A percentile compares a stretch with the other conserved stretches of the same genome.
Conservation (phyloP, 2,329 filamentous ascomycete species). For the Corinectria fuckeliana region DNA sequence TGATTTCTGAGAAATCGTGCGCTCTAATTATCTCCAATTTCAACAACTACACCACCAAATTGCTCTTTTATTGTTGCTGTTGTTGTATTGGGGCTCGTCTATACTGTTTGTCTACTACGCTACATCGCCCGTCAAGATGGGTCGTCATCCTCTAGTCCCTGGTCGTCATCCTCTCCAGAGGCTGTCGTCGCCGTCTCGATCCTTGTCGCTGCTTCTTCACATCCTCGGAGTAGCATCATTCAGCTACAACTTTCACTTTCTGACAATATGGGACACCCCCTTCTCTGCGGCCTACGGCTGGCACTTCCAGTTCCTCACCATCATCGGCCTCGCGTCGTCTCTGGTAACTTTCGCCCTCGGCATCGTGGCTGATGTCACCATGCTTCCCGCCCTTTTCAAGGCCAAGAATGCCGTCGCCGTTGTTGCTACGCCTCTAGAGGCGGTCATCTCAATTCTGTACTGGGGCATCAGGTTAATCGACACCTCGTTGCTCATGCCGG, state of each 20-base stretch:
- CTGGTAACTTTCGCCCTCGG: constrained; percentile 66
- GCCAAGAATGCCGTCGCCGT: constrained; percentile 73
- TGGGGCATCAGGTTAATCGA: constrained; percentile 71
- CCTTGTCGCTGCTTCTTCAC: constrained; percentile 69
- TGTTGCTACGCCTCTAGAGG: constrained; percentile 71
- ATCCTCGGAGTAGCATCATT: constrained; percentile 60
- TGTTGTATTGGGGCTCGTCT: neutral
- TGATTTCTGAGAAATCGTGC: neutral
- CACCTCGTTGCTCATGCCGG: constrained; percentile 57
- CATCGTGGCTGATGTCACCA: constrained; percentile 68
- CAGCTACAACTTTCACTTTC: constrained; percentile 58
- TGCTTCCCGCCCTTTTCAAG: constrained; percentile 63
- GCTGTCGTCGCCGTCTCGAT: constrained; percentile 68
- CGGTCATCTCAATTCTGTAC: constrained; percentile 74
- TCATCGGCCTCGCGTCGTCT: constrained; percentile 70
- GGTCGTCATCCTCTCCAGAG: constrained; percentile 67
- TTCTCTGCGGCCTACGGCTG: constrained; percentile 68
- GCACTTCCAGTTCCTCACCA: constrained; percentile 76
- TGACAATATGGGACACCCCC: constrained; percentile 56
- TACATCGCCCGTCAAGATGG: constrained; percentile 41
- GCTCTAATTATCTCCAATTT: too few species aligned
- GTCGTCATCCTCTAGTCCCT: constrained; percentile 56
- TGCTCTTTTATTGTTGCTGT: neutral
- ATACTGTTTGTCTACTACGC: neutral
- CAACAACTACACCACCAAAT: neutral